Conservation (phyloP, 495 filamentous ascomycete species). For the Tuber borchii region DNA sequence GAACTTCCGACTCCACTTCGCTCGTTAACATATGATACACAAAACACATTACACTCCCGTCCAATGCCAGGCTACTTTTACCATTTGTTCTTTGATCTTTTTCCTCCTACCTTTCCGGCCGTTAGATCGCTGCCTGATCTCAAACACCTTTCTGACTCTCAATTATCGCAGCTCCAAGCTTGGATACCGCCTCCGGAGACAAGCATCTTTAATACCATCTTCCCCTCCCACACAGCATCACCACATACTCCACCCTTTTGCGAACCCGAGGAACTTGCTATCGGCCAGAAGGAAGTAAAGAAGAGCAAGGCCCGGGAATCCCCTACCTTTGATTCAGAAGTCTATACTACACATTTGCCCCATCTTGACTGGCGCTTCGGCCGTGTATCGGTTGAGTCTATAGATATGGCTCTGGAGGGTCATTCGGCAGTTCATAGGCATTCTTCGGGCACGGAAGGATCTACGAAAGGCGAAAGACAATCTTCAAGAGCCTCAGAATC, state of each 20-base stretch:
- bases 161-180: slow-evolving; percentile 19
- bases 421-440: slow-evolving; percentile 34
- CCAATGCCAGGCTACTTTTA: slow-evolving; percentile 81
- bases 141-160: slow-evolving; percentile 15
- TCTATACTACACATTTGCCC: background rate
- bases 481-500: slow-evolving; percentile 7
- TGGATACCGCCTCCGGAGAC: slow-evolving; percentile 46
- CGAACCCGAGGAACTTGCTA: background rate
- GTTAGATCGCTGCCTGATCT: slow-evolving; percentile 47
- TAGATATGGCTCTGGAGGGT: slow-evolving; percentile 55
- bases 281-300: background rate
- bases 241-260: background rate
- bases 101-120: slow-evolving; percentile 50
- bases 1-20: background rate
- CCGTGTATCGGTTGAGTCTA: slow-evolving; percentile 57
- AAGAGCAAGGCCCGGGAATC: slow-evolving; percentile 32
- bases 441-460: slow-evolving; percentile 36
- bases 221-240: slow-evolving; percentile 44
- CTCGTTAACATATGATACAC: background rate
- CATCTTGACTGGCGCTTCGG: slow-evolving; percentile 59
- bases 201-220: slow-evolving; percentile 48
- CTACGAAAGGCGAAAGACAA: slow-evolving; percentile 8
- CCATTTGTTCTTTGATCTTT: slow-evolving; percentile 81
- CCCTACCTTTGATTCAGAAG: background rate
- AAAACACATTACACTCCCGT: slow-evolving; percentile 1